These are phyloP conservation scores for Hippophae rhamnoides DNA, from an alignment of 306 rosid genomes.

Conservation along the genomic window DNA sequence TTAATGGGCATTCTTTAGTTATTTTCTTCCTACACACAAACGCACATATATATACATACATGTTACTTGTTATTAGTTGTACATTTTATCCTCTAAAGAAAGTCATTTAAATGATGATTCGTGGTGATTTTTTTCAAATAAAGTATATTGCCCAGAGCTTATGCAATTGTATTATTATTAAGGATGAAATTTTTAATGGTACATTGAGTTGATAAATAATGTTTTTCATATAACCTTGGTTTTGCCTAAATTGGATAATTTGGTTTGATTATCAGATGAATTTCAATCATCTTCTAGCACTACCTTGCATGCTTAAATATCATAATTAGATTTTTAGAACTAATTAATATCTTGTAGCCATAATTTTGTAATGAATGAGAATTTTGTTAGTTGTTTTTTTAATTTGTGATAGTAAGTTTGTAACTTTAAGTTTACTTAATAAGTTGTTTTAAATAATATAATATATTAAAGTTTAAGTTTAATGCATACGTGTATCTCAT, in stretches of 20 bases:
- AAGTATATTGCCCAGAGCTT: not conserved
- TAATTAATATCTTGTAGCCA: no score
- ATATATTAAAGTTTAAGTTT: no score
- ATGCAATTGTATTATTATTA: not conserved
- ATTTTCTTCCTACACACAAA: not conserved
- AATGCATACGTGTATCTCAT: no score
- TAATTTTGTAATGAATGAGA: no score
- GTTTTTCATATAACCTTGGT: slow-evolving; percentile 23
- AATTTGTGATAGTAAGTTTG: no score
- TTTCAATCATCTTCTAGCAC: slow-evolving; percentile 47
- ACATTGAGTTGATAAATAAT: slow-evolving; percentile 17
- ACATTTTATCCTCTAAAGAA: not conserved
- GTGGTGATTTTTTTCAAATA: not conserved
- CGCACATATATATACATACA: no score
- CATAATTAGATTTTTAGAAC: slow-evolving; percentile 49
- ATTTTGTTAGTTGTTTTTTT: no score
- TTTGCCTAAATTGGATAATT: slow-evolving; percentile 52
- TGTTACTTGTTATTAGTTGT: not conserved
- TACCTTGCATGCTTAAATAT: slow-evolving; percentile 57
- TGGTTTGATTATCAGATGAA: slow-evolving; percentile 46
- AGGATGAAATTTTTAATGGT: not conserved
- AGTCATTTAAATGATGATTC: not conserved
- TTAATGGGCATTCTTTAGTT: not conserved
- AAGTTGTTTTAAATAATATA: no score
- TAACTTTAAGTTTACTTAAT: no score